phyloP scores from a whole-genome alignment of 805 yeast species.

The Debaryomyces castellii region DNA sequence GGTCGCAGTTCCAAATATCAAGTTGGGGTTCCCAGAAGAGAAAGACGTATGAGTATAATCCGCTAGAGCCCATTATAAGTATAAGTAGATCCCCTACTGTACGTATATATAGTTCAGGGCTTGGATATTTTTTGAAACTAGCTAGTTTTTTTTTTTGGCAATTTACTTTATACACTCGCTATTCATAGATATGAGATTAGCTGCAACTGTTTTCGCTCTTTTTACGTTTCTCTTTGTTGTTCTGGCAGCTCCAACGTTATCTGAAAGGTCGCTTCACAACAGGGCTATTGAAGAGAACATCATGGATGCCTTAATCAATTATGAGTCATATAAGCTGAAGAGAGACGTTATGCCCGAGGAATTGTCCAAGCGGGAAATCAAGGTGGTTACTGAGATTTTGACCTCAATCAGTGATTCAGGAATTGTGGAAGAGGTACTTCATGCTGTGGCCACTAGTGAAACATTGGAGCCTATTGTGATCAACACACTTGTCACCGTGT shows the following conservation, averaged over 20 bases:
- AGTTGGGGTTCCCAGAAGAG: not conserved
- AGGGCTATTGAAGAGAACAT: slow-evolving; percentile 14
- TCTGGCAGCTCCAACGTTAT: slow-evolving; percentile 34
- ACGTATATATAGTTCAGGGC: not conserved
- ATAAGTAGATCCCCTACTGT: not conserved
- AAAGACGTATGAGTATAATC: not conserved
- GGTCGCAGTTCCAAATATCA: not conserved
- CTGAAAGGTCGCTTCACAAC: slow-evolving; percentile 7
- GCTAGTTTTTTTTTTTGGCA: not conserved
- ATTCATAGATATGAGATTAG: slow-evolving; percentile 25
- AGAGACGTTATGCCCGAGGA: slow-evolving; percentile 27
- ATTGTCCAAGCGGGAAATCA: slow-evolving; percentile 35
- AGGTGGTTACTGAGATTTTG: slow-evolving; percentile 40
- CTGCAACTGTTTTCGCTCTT: slow-evolving; percentile 28
- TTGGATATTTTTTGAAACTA: not conserved
- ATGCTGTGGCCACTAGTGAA: slow-evolving; percentile 28
- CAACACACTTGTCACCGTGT: slow-evolving; percentile 23
- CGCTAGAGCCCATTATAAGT: not conserved
- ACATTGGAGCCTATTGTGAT: slow-evolving; percentile 22
- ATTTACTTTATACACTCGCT: not conserved
- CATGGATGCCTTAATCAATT: slow-evolving; percentile 20
- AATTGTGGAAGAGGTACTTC: slow-evolving; percentile 34
- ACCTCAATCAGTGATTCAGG: slow-evolving; percentile 34
- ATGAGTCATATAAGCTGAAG: slow-evolving; percentile 21
- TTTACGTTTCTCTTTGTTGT: slow-evolving; percentile 24